phyloP scores from a whole-genome alignment of 805 yeast species.

The Saturnispora hagleri region DNA sequence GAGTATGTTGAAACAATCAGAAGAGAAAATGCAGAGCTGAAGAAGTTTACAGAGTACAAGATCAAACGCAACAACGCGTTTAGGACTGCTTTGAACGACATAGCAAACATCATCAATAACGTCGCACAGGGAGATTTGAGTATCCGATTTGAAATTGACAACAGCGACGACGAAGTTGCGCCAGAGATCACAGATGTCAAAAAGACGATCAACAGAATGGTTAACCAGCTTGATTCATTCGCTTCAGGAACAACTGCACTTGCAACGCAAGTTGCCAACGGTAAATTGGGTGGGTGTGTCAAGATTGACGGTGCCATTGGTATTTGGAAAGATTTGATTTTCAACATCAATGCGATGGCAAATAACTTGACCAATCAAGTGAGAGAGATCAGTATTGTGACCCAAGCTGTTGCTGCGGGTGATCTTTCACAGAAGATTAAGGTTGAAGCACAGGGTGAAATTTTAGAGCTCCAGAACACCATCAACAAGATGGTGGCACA shows the following conservation, averaged over 20 bases:
- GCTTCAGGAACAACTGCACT: conserved; percentile 77
- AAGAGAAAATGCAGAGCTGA: conserved; percentile 13
- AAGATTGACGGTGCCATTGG: conserved; percentile 80
- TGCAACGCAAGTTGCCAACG: conserved; percentile 86
- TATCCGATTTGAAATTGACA: conserved; percentile 61
- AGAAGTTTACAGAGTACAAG: conserved; percentile 13
- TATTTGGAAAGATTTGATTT: conserved; percentile 77
- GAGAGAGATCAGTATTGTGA: conserved; percentile 82
- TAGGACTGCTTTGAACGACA: conserved; percentile 63
- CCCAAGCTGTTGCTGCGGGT: conserved; percentile 82
- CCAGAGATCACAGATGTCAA: conserved; percentile 76
- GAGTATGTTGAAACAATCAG: conserved; percentile 10
- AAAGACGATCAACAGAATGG: conserved; percentile 77
- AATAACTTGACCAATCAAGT: conserved; percentile 78
- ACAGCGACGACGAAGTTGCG: conserved; percentile 41
- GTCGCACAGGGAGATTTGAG: conserved; percentile 86
- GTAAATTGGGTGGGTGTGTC: conserved; percentile 85
- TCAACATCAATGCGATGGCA: conserved; percentile 85
- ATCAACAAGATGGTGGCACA: conserved; percentile 87
- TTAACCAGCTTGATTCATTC: conserved; percentile 76
- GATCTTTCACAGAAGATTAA: conserved; percentile 75
- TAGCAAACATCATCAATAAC: conserved; percentile 78
- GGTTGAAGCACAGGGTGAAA: conserved; percentile 90
- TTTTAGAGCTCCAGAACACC: conserved; percentile 74
- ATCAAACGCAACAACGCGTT: conserved; percentile 55